Conservation (phyloP, 1,139 yeast species). For the Pichia terricola region DNA sequence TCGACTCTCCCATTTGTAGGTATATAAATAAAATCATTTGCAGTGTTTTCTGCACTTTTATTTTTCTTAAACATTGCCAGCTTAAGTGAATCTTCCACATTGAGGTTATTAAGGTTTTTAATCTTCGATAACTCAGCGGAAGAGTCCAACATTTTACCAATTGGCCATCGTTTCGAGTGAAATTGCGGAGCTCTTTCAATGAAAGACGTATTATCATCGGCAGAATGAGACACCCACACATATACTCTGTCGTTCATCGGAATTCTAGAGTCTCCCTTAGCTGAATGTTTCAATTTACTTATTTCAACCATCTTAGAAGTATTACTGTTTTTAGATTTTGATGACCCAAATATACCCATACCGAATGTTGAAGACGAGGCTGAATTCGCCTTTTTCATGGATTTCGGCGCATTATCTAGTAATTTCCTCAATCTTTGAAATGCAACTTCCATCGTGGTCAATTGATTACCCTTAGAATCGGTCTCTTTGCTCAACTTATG, state of each 20-base stretch:
- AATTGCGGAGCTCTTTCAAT: constrained; percentile 21
- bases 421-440: constrained; percentile 11
- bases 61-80: constrained; percentile 35
- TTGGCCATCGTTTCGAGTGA: constrained; percentile 46
- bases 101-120: constrained; percentile 46
- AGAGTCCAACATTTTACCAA: constrained; percentile 70
- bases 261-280: constrained; percentile 62
- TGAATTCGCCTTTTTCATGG: background rate
- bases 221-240: constrained; percentile 45
- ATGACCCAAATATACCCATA: background rate
- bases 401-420: constrained; percentile 1
- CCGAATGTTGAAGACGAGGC: background rate
- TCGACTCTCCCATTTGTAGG: constrained; percentile 35
- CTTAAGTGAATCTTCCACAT: constrained; percentile 33
- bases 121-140: constrained; percentile 48
- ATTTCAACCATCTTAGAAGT: constrained; percentile 25
- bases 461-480: constrained; percentile 9
- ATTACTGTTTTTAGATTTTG: background rate
- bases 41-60: constrained; percentile 9
- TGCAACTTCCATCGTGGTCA: constrained; percentile 13
- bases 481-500: constrained; percentile 9
- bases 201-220: constrained; percentile 21
- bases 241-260: constrained; percentile 49
- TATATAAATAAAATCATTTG: constrained; percentile 25
- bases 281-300: constrained; percentile 39